Conservation (phyloP, 169 alveolate species). For the Plasmodium gonderi region DNA sequence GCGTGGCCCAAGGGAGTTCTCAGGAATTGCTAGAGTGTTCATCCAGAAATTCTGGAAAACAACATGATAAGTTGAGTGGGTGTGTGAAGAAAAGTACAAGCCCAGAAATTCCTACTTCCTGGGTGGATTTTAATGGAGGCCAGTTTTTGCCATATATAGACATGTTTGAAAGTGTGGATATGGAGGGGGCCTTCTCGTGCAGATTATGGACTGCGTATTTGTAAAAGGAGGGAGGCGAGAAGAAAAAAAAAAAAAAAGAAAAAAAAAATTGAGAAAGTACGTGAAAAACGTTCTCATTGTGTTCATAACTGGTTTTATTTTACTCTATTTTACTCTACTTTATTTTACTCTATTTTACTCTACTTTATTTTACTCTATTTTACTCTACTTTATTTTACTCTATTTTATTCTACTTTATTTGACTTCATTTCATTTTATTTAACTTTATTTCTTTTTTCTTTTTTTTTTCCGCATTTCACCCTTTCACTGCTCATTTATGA, state of each 20-base stretch:
- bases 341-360: too few species aligned
- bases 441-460: neutral
- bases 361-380: too few species aligned
- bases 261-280: too few species aligned
- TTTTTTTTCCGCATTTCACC: neutral
- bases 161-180: slow-evolving; percentile 9
- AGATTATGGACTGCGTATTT: slow-evolving; percentile 58
- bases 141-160: slow-evolving; percentile 10
- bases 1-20: neutral
- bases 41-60: neutral
- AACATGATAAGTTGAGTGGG: neutral
- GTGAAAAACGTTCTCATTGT: too few species aligned
- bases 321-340: too few species aligned
- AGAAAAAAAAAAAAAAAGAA: too few species aligned
- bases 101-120: neutral
- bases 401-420: too few species aligned
- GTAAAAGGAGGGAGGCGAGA: neutral
- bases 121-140: slow-evolving; percentile 14
- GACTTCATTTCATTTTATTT: too few species aligned
- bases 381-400: too few species aligned
- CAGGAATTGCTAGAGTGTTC: neutral
- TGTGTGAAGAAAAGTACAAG: neutral
- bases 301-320: too few species aligned
- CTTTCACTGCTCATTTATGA: too few species aligned
- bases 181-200: slow-evolving; percentile 17